A percentile compares a stretch with the other conserved stretches of the same genome.
These are phyloP conservation scores for Aquanectria penicillioides DNA, from an alignment of 2,329 filamentous ascomycete species.

Conservation along the genomic window DNA sequence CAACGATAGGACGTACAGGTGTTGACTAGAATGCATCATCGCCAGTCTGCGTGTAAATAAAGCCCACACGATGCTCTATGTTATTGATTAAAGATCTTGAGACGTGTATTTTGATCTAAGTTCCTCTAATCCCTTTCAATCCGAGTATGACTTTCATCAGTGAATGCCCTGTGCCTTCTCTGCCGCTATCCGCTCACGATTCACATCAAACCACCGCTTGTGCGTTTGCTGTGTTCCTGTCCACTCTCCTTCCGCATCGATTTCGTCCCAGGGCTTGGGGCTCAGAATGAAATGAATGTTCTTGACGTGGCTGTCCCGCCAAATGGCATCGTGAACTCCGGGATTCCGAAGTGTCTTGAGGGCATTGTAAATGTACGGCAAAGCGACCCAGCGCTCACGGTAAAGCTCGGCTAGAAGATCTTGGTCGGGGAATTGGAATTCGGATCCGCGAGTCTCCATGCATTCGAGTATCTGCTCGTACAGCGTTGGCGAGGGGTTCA, in stretches of 20 bases:
- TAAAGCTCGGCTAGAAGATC: conserved; percentile 66
- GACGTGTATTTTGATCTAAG: too few relatives aligned
- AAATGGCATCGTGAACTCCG: conserved; percentile 64
- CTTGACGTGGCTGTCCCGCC: conserved; percentile 67
- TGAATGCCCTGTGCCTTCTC: conserved; percentile 54
- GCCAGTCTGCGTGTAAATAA: too few relatives aligned
- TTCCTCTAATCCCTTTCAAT: not conserved
- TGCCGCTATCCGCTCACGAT: conserved; percentile 53
- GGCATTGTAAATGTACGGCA: conserved; percentile 71
- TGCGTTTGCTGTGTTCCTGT: conserved; percentile 60
- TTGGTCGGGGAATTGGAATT: conserved; percentile 70
- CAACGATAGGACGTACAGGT: too few relatives aligned
- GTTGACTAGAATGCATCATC: too few relatives aligned
- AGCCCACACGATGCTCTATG: too few relatives aligned
- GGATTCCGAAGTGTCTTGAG: conserved; percentile 68
- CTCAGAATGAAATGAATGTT: conserved; percentile 70
- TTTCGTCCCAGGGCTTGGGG: conserved; percentile 70
- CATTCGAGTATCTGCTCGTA: conserved; percentile 62
- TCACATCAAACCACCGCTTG: conserved; percentile 65
- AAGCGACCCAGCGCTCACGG: conserved; percentile 63
- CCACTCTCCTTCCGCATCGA: conserved; percentile 55
- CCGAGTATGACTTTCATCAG: not conserved
- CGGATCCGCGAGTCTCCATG: conserved; percentile 58
- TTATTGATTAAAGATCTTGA: too few relatives aligned
- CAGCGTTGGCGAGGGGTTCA: conserved; percentile 59